Evolutionary conservation across 2,329 filamentous ascomycete genomes (phyloP).

Genomic region (Apiospora saccharicola): DNA sequence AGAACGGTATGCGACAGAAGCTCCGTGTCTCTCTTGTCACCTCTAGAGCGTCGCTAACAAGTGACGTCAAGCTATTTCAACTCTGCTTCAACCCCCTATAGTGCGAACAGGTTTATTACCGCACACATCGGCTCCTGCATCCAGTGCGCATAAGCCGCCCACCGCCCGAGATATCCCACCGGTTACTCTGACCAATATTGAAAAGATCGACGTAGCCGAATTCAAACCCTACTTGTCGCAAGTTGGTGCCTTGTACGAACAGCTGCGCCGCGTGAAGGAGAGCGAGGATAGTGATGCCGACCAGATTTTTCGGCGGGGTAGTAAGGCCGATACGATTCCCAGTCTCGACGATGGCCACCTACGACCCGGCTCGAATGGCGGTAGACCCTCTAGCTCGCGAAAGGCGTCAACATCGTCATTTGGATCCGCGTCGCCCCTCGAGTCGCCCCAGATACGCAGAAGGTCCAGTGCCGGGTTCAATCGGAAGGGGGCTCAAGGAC

Average conservation of each 20-base stretch:
- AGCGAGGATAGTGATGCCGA: conserved; percentile 69
- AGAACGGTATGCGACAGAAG: conserved; percentile 71
- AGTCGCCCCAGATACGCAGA: conserved; percentile 51
- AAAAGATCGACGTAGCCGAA: conserved; percentile 77
- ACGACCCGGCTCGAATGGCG: conserved; percentile 47
- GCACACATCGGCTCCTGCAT: conserved; percentile 73
- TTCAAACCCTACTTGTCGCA: conserved; percentile 88
- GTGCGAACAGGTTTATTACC: conserved; percentile 86
- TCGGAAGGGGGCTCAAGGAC: conserved; percentile 71
- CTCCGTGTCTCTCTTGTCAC: background rate
- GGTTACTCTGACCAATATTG: conserved; percentile 88
- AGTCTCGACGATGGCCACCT: conserved; percentile 53
- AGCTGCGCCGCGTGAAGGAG: conserved; percentile 83
- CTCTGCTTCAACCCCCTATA: conserved; percentile 89
- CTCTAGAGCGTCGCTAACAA: conserved; percentile 8
- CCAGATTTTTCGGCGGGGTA: conserved; percentile 47
- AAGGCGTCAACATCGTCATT: conserved; percentile 55
- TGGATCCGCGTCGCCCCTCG: conserved; percentile 58
- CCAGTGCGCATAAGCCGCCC: conserved; percentile 81
- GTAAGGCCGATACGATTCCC: conserved; percentile 51
- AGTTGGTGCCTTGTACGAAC: conserved; percentile 87
- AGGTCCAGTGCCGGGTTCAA: conserved; percentile 56
- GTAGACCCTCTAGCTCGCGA: conserved; percentile 47
- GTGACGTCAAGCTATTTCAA: conserved; percentile 76
- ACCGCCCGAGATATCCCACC: conserved; percentile 91